phyloP scores from a whole-genome alignment of 352 stramenopile species.

The Globisporangium cederbergense region DNA sequence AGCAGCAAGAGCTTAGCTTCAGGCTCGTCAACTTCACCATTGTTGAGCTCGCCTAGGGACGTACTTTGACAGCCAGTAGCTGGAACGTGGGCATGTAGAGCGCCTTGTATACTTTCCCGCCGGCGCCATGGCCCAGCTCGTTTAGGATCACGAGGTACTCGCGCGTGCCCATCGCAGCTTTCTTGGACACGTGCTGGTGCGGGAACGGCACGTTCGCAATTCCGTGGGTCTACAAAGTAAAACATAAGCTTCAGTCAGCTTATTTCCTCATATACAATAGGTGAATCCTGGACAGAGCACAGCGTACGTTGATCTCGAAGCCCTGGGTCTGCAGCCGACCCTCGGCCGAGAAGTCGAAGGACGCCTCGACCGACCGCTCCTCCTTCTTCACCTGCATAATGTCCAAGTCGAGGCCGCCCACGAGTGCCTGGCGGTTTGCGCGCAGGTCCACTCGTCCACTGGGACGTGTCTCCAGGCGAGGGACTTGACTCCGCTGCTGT shows the following conservation, averaged over 20 bases:
- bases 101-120: constrained; percentile 88
- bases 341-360: constrained; percentile 79
- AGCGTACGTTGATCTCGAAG: constrained; percentile 79
- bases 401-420: constrained; percentile 52
- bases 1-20: neutral
- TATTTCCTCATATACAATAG: too few relatives aligned
- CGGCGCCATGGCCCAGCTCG: constrained; percentile 77
- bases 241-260: neutral
- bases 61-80: constrained; percentile 82
- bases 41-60: neutral
- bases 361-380: constrained; percentile 53
- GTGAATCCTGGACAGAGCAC: neutral
- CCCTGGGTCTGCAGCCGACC: constrained; percentile 75
- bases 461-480: constrained; percentile 8
- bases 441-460: constrained; percentile 17
- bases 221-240: constrained; percentile 51
- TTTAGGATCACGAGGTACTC: constrained; percentile 69
- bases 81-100: constrained; percentile 88
- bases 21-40: too few relatives aligned
- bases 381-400: constrained; percentile 63
- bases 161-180: constrained; percentile 38
- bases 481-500: neutral
- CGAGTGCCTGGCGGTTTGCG: constrained; percentile 35
- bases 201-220: constrained; percentile 70
- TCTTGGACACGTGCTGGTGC: constrained; percentile 21